Evolutionary conservation across 306 rosid species (phyloP).

Genomic region (Vigna unguiculata): DNA sequence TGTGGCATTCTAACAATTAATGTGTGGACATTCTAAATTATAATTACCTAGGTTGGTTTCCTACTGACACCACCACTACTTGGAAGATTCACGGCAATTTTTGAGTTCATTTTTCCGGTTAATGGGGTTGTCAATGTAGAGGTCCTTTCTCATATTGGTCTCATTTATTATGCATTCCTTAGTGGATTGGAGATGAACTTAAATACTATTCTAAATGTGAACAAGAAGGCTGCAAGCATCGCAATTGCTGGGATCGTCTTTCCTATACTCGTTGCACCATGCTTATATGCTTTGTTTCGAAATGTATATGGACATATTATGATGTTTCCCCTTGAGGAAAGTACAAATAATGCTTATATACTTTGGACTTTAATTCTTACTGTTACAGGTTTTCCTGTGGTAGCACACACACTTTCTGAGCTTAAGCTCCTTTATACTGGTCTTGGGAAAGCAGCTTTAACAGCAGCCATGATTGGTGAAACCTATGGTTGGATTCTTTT

Average conservation of each 20-base stretch:
- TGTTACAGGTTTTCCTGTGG: slow-evolving; percentile 55
- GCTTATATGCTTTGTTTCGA: slow-evolving; percentile 28
- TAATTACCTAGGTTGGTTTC: slow-evolving; percentile 46
- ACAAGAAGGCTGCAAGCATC: slow-evolving; percentile 42
- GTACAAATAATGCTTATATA: not conserved
- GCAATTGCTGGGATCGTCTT: slow-evolving; percentile 45
- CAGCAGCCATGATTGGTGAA: slow-evolving; percentile 47
- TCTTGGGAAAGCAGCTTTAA: slow-evolving; percentile 52
- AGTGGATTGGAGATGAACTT: slow-evolving; percentile 53
- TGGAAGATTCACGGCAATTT: not conserved
- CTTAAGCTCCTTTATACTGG: slow-evolving; percentile 54
- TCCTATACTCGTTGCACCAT: slow-evolving; percentile 29
- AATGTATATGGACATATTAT: not conserved
- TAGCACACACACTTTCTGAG: slow-evolving; percentile 48
- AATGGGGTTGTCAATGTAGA: slow-evolving; percentile 30
- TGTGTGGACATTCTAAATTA: not conserved
- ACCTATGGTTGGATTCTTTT: slow-evolving; percentile 56
- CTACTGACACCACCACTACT: slow-evolving; percentile 29
- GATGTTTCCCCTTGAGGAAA: not conserved
- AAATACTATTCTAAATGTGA: slow-evolving; percentile 31
- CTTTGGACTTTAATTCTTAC: slow-evolving; percentile 48
- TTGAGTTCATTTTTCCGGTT: not conserved
- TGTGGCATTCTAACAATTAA: not conserved
- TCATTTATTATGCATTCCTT: slow-evolving; percentile 50
- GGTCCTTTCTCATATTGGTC: slow-evolving; percentile 37